phyloP scores from a whole-genome alignment of 305 asterid genomes.

The Plantago lanceolata region DNA sequence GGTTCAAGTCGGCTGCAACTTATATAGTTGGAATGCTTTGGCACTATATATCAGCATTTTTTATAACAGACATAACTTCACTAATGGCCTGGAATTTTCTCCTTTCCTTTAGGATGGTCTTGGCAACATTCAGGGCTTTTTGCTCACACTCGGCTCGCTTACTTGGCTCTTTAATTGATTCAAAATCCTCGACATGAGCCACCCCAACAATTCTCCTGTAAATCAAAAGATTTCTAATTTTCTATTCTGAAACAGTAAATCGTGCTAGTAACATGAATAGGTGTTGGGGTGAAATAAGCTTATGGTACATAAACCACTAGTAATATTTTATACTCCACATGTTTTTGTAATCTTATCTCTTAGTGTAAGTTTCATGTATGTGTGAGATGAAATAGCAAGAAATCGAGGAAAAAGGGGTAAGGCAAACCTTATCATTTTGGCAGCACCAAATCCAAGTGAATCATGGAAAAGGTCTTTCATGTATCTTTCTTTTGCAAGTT shows the following conservation, averaged over 20 bases:
- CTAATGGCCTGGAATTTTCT: constrained; percentile 43
- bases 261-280: neutral
- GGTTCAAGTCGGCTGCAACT: constrained; percentile 2
- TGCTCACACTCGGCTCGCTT: constrained; percentile 78
- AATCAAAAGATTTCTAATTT: constrained; percentile 15
- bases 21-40: neutral
- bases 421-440: constrained; percentile 86
- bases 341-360: neutral
- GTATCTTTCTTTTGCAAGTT: constrained; percentile 51
- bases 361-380: neutral
- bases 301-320: neutral
- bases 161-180: constrained; percentile 56
- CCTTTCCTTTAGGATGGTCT: constrained; percentile 61
- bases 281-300: neutral
- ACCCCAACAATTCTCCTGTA: constrained; percentile 90
- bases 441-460: constrained; percentile 85
- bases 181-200: constrained; percentile 92
- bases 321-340: no score
- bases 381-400: constrained; percentile 12
- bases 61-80: constrained; percentile 63
- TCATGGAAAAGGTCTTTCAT: constrained; percentile 78
- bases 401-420: constrained; percentile 17
- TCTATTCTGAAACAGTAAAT: neutral
- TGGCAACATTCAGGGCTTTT: constrained; percentile 69
- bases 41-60: constrained; percentile 31